A percentile compares a stretch with the other conserved stretches of the same genome.
These are phyloP conservation scores for Candolleomyces eurysporus DNA, from an alignment of 768 basidiomycete species.

Conservation along the genomic window DNA sequence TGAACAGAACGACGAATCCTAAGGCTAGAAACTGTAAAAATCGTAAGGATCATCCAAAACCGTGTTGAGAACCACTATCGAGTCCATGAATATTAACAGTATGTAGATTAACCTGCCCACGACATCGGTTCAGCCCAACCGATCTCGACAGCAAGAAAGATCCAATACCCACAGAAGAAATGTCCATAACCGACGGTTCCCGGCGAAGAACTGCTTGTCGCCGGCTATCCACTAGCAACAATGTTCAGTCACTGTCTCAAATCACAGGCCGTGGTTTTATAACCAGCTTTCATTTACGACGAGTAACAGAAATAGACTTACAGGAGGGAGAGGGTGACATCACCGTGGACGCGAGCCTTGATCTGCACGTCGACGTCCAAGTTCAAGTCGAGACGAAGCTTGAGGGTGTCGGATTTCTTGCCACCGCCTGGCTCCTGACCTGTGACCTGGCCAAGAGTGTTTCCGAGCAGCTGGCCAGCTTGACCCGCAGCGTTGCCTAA, in stretches of 20 bases:
- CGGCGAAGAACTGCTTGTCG: background rate
- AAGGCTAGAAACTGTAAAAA: background rate
- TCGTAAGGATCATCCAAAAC: background rate
- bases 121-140: too few species aligned
- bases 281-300: background rate
- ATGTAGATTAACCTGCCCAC: background rate
- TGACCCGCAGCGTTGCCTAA: slow-evolving; percentile 10
- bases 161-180: slow-evolving; percentile 1
- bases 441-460: slow-evolving; percentile 16
- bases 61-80: background rate
- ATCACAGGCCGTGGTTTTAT: background rate
- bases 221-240: slow-evolving; percentile 2
- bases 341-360: slow-evolving; percentile 32
- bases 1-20: too few species aligned
- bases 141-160: background rate
- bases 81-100: background rate
- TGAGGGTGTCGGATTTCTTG: slow-evolving; percentile 18
- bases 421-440: slow-evolving; percentile 17
- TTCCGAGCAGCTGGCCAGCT: slow-evolving; percentile 16
- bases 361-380: slow-evolving; percentile 32
- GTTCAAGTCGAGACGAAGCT: slow-evolving; percentile 31
- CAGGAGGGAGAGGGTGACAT: slow-evolving; percentile 28
- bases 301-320: background rate
- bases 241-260: slow-evolving; percentile 4
- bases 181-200: slow-evolving; percentile 1